A percentile compares a stretch with the other conserved stretches of the same genome.
These are phyloP conservation scores for Chaetomium tenue DNA, from an alignment of 495 filamentous ascomycete species.

Conservation along the genomic window DNA sequence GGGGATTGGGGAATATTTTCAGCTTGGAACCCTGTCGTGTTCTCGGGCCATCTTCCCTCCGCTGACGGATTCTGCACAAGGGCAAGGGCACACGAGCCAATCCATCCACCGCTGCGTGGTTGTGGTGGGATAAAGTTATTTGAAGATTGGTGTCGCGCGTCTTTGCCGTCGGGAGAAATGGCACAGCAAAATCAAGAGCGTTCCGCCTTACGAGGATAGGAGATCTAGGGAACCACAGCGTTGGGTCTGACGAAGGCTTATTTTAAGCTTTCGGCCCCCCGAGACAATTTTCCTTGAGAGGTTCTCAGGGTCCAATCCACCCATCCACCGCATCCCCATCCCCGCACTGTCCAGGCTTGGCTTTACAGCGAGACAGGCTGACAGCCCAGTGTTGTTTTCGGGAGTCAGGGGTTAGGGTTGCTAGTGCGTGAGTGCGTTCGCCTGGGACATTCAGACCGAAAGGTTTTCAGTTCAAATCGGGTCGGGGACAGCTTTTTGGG, in stretches of 20 bases:
- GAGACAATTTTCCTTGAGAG: neutral
- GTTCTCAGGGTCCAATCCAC: too few species aligned
- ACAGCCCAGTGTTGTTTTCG: too few species aligned
- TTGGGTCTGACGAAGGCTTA: neutral
- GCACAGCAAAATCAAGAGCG: neutral
- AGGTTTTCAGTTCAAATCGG: too few species aligned
- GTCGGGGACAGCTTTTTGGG: too few species aligned
- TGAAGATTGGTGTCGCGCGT: neutral
- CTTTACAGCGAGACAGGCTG: too few species aligned
- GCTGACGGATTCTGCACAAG: neutral
- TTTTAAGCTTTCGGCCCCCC: neutral
- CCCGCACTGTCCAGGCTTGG: too few species aligned
- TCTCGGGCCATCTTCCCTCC: constrained; percentile 6
- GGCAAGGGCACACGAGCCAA: neutral
- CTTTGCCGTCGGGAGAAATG: neutral
- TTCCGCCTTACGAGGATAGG: too few species aligned
- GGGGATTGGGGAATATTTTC: neutral
- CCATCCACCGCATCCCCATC: too few species aligned
- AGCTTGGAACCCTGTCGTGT: neutral
- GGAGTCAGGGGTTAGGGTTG: constrained; percentile 8
- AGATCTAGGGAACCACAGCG: too few species aligned
- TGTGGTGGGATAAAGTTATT: too few species aligned
- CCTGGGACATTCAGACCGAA: too few species aligned
- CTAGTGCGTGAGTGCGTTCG: too few species aligned
- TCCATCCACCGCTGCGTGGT: neutral